Evolutionary conservation across 495 filamentous ascomycete genomes (phyloP), one percentile per base, ranked within the genome.

Genomic region (Neurospora pannonica): DNA sequence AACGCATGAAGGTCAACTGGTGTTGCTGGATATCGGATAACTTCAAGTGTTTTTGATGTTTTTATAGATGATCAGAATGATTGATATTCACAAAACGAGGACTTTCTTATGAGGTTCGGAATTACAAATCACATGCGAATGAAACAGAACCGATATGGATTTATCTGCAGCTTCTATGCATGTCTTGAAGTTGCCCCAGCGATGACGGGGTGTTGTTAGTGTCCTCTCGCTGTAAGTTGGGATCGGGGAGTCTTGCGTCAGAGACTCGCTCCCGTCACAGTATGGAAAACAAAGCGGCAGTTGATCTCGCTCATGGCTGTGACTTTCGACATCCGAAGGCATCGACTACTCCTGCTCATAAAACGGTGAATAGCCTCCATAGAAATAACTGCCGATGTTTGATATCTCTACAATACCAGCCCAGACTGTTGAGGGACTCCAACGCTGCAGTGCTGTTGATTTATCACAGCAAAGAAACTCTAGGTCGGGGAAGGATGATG

Each of bases 1-100:
- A 82, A 82, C 89, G 88, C 91, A 92, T 92, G 75, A 77, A 81
- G 75, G 60, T 72, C 71, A 72, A 72, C 24, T 48, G n/a, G n/a
- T n/a, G 42, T 36, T 37, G 71, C 17, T 13, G 73, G 46, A 70
- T 62, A 7, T 62, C 17, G 24, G 24, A 31, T 31, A 62, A 0
- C 13, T 5, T 31, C 24, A 4, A 1, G 24, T 62, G 54, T 15
- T 62, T 17, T 0, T 15, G n/a, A 17, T 54, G 46, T 54, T 60
- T 24, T 60, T 60, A 13, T 13, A 15, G 48, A 28, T 3, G 21
- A 28, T 6, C 4, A 54, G 42, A 54, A 54, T 54, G 9, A 4
- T 48, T 48, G 43, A 48, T 11, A 48, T 48, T 48, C n/a, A 54
- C 46, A 24, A n/a, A n/a, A n/a, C n/a, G n/a, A n/a, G n/a, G n/a